phyloP scores from a whole-genome alignment of 306 rosid species.

The Senna siamea region DNA sequence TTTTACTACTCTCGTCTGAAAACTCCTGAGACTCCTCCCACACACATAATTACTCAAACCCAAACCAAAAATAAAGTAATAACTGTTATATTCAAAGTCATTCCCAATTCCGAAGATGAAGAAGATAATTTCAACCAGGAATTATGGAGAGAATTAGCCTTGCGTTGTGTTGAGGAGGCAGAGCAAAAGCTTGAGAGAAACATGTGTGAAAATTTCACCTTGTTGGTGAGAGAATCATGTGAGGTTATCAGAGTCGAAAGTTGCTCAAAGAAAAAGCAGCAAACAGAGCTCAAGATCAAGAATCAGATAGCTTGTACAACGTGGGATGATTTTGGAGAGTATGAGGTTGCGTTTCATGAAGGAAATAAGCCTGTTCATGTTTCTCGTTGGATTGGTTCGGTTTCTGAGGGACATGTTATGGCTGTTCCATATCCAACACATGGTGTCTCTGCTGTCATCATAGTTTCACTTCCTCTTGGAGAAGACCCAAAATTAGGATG shows the following conservation, averaged over 20 bases:
- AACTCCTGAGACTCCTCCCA: not conserved
- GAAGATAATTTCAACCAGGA: not conserved
- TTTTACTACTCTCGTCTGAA: constrained; percentile 34
- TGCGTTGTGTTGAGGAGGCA: constrained; percentile 49
- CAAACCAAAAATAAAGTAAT: constrained; percentile 21
- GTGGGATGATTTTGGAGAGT: constrained; percentile 49
- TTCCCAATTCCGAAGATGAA: not conserved
- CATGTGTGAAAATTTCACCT: constrained; percentile 2
- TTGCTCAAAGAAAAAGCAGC: constrained; percentile 26
- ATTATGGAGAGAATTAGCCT: constrained; percentile 25
- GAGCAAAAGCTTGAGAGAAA: constrained; percentile 33
- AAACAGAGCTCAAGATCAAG: not conserved
- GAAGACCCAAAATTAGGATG: too few relatives aligned
- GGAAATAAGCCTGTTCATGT: constrained; percentile 45
- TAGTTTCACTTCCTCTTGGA: constrained; percentile 31
- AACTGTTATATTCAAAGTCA: constrained; percentile 34
- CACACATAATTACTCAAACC: not conserved
- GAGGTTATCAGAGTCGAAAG: constrained; percentile 31
- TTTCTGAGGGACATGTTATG: constrained; percentile 41
- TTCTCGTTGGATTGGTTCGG: constrained; percentile 51
- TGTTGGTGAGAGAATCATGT: constrained; percentile 36
- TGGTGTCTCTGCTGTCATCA: constrained; percentile 18
- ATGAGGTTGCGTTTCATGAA: constrained; percentile 37
- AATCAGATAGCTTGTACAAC: not conserved
- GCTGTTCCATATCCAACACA: constrained; percentile 33